Evolutionary conservation across 768 basidiomycete genomes (phyloP).

Genomic region (Russula lepida): DNA sequence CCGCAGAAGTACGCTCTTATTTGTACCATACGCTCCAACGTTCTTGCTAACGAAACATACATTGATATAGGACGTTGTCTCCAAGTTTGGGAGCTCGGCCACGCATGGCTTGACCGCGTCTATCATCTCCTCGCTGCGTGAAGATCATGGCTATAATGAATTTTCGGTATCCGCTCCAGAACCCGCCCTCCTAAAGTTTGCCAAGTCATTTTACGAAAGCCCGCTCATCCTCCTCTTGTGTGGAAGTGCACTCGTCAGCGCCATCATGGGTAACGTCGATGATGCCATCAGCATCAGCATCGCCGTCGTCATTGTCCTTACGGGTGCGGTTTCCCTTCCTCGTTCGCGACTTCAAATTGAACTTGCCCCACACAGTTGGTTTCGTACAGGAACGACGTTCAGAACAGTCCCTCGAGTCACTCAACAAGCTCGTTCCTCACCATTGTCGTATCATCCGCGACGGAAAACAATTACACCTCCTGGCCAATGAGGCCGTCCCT

Average conservation of each 20-base stretch:
- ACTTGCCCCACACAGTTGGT: constrained; percentile 47
- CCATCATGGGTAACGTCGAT: constrained; percentile 90
- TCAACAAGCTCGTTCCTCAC: constrained; percentile 96
- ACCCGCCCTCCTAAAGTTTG: constrained; percentile 77
- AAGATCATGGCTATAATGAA: constrained; percentile 83
- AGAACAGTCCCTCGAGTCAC: constrained; percentile 87
- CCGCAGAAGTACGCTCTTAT: constrained; percentile 9
- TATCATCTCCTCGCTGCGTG: constrained; percentile 55
- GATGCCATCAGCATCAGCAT: constrained; percentile 91
- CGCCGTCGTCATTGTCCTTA: constrained; percentile 87
- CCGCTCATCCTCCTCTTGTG: constrained; percentile 87
- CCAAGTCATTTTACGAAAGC: constrained; percentile 91
- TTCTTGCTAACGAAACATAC: background rate
- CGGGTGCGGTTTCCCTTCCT: constrained; percentile 46
- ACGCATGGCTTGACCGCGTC: constrained; percentile 53
- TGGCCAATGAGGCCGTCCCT: constrained; percentile 95
- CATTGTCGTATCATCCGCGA: constrained; percentile 88
- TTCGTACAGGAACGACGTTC: constrained; percentile 95
- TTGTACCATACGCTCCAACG: too few species aligned
- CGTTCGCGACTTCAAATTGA: background rate
- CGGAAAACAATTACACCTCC: constrained; percentile 62
- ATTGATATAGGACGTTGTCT: constrained; percentile 64
- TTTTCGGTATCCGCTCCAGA: constrained; percentile 82
- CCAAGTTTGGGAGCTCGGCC: constrained; percentile 58
- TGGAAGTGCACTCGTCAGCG: constrained; percentile 83